phyloP scores from a whole-genome alignment of 2,329 filamentous ascomycete genomes.

The Penicillium capsulatum region DNA sequence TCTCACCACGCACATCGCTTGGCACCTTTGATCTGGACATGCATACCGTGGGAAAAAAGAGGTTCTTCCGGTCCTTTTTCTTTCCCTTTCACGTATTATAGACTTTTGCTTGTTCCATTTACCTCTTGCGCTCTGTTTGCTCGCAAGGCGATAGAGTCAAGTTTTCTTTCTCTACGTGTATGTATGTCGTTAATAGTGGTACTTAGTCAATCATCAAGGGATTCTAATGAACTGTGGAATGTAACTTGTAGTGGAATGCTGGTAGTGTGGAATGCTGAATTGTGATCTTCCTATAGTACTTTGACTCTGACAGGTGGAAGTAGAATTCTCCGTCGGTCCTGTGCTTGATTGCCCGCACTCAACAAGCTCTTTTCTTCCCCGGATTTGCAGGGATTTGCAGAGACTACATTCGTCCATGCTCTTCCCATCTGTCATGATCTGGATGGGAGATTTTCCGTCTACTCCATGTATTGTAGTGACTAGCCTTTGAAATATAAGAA shows the following conservation, averaged over 20 bases:
- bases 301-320: conserved; percentile 27
- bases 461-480: conserved; percentile 4
- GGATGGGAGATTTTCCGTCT: conserved; percentile 12
- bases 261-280: no score
- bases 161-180: conserved; percentile 38
- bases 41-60: conserved; percentile 23
- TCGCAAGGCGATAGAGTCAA: conserved; percentile 32
- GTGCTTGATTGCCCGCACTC: no score
- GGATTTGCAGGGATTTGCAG: no score
- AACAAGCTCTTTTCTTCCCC: conserved; percentile 7
- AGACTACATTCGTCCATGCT: no score
- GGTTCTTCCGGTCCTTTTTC: conserved; percentile 10
- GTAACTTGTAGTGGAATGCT: not conserved
- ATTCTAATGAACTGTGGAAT: conserved; percentile 24
- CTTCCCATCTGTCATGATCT: no score
- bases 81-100: conserved; percentile 35
- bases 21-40: conserved; percentile 27
- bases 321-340: conserved; percentile 15
- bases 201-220: conserved; percentile 34
- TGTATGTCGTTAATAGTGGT: conserved; percentile 43
- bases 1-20: conserved; percentile 20
- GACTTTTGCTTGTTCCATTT: conserved; percentile 35
- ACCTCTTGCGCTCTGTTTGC: conserved; percentile 23
- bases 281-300: no score
- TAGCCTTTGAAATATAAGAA: no score